phyloP scores from a whole-genome alignment of 2,329 filamentous ascomycete species.

The Penicillium sp. region DNA sequence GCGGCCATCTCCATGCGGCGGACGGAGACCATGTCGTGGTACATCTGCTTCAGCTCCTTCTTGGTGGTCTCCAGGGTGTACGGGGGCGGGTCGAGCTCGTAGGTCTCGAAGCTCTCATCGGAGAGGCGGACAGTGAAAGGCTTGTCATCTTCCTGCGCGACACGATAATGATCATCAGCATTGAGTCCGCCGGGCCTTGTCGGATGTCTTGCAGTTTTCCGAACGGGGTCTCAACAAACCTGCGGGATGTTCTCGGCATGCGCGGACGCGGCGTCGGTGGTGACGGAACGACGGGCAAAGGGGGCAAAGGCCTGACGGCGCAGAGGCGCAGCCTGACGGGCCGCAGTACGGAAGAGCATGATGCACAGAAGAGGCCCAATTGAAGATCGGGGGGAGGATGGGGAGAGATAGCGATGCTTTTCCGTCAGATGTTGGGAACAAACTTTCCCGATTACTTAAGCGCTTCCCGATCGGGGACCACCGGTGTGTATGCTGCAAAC shows the following conservation, averaged over 20 bases:
- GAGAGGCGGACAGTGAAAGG: conserved; percentile 88
- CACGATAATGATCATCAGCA: conserved; percentile 22
- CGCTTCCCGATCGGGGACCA: conserved; percentile 27
- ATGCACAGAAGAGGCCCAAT: conserved; percentile 34
- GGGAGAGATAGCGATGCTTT: conserved; percentile 31
- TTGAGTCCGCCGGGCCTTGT: conserved; percentile 35
- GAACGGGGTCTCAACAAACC: conserved; percentile 54
- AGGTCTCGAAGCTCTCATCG: conserved; percentile 99
- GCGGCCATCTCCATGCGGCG: conserved; percentile 99
- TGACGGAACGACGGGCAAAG: conserved; percentile 70
- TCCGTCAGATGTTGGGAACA: conserved; percentile 35
- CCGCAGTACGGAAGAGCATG: conserved; percentile 71
- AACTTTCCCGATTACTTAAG: conserved; percentile 35
- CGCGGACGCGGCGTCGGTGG: conserved; percentile 89
- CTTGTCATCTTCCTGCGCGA: conserved; percentile 79
- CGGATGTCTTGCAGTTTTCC: conserved; percentile 29
- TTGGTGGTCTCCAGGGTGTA: conserved; percentile 94
- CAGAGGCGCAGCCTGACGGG: conserved; percentile 60
- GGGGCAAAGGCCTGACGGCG: conserved; percentile 47
- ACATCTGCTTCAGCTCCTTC: conserved; percentile 98
- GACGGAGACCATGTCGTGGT: conserved; percentile 92
- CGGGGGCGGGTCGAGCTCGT: conserved; percentile 92
- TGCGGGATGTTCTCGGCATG: conserved; percentile 77
- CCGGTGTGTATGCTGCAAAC: conserved; percentile 36
- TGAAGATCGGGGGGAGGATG: conserved; percentile 23